Conservation (phyloP, 148 eudicot species). For the Fagopyrum tataricum region DNA sequence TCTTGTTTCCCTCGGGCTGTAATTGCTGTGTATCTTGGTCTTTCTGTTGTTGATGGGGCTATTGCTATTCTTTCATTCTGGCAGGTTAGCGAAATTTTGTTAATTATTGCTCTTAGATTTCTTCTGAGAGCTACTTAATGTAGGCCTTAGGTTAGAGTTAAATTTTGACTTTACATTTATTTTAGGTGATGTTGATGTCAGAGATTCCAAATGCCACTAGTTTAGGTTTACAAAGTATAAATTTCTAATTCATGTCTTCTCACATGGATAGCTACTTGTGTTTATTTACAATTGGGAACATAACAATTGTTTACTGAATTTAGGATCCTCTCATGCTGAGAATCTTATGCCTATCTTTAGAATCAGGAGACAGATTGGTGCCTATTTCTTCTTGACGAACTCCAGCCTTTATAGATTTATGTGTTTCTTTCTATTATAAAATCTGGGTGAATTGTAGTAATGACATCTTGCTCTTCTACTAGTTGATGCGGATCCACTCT, state of each 20-base stretch:
- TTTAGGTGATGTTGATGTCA: slow-evolving; percentile 2
- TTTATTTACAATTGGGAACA: too few species aligned
- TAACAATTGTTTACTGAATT: neutral
- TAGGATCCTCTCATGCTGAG: neutral
- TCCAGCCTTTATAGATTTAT: neutral
- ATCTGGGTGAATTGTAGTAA: neutral
- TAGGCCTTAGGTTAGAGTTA: neutral
- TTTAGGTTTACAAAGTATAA: neutral
- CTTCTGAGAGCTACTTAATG: neutral
- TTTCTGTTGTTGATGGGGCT: slow-evolving; percentile 46
- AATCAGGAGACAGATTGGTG: neutral
- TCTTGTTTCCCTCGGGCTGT: slow-evolving; percentile 44
- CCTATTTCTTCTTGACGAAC: neutral
- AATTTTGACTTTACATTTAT: neutral
- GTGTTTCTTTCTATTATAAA: neutral
- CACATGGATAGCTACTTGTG: neutral
- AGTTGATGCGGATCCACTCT: slow-evolving; percentile 9
- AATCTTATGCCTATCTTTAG: slow-evolving; percentile 1
- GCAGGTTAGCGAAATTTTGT: slow-evolving; percentile 39
- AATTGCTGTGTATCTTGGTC: slow-evolving; percentile 37
- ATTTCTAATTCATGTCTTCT: neutral
- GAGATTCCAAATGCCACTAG: neutral
- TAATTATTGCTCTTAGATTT: neutral
- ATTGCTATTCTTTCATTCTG: slow-evolving; percentile 61
- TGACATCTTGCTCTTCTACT: neutral